Percentiles rank a stretch among this genome's conserved stretches.
Conservation (phyloP, 306 rosid species). For the Aeschynomene evenia region DNA sequence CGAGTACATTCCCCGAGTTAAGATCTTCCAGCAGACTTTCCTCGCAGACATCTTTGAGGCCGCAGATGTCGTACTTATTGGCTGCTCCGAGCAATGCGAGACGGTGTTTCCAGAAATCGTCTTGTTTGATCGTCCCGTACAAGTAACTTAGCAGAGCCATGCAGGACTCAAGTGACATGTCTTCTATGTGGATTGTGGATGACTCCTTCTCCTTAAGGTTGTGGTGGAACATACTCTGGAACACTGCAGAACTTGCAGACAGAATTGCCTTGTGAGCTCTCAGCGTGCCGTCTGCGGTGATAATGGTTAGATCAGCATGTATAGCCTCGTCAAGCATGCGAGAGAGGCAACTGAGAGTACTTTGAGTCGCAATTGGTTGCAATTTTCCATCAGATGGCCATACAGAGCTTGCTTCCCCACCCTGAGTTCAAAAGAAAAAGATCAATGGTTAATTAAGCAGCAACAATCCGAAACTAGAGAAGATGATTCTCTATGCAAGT, state of each 20-base stretch:
- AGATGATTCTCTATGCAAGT: background rate
- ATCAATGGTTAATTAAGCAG: constrained; percentile 15
- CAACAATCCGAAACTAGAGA: background rate
- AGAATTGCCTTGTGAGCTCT: constrained; percentile 83
- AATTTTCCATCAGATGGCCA: constrained; percentile 62
- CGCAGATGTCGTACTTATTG: constrained; percentile 61
- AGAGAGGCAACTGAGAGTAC: constrained; percentile 61
- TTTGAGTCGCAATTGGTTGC: constrained; percentile 54
- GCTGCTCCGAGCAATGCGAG: constrained; percentile 78
- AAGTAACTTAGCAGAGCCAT: constrained; percentile 61
- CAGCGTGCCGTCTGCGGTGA: constrained; percentile 58
- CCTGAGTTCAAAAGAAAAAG: constrained; percentile 40
- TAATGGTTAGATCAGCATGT: constrained; percentile 71
- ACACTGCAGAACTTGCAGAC: constrained; percentile 85
- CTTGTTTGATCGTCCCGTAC: constrained; percentile 78
- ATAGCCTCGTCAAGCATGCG: constrained; percentile 81
- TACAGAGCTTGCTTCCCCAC: constrained; percentile 63
- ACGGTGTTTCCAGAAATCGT: constrained; percentile 78
- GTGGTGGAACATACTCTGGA: constrained; percentile 82
- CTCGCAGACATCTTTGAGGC: constrained; percentile 76
- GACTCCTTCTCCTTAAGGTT: constrained; percentile 79
- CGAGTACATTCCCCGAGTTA: constrained; percentile 67
- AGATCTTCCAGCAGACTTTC: constrained; percentile 89
- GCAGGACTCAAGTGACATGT: constrained; percentile 75
- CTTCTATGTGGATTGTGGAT: constrained; percentile 67